Conservation (phyloP, 2,329 filamentous ascomycete genomes). For the Talaromyces sp. region DNA sequence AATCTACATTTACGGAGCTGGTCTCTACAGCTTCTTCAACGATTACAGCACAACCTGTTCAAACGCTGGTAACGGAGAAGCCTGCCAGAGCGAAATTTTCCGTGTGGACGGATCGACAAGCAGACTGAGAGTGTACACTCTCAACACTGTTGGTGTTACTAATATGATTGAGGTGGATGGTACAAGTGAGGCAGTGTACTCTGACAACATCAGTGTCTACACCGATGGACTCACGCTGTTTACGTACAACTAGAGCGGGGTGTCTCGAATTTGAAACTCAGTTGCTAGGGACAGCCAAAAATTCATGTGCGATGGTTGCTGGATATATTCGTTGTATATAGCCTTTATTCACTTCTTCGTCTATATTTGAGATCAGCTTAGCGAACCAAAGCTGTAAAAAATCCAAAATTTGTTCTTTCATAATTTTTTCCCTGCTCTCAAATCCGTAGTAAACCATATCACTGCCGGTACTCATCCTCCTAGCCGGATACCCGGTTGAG, state of each 20-base stretch:
- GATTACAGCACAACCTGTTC: constrained; percentile 51
- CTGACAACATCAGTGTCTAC: constrained; percentile 50
- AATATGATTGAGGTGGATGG: constrained; percentile 50
- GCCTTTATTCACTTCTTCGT: background rate
- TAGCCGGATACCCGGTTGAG: background rate
- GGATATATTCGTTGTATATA: constrained; percentile 2
- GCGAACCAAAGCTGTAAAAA: background rate
- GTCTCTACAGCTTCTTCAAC: constrained; percentile 57
- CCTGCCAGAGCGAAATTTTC: constrained; percentile 53
- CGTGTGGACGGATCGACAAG: constrained; percentile 41
- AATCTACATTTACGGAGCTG: constrained; percentile 50
- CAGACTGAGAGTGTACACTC: constrained; percentile 43
- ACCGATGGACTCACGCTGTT: constrained; percentile 47
- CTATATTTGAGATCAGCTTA: background rate
- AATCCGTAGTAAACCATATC: background rate
- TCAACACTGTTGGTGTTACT: constrained; percentile 49
- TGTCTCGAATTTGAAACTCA: background rate
- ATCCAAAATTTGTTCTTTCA: background rate
- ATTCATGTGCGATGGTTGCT: background rate
- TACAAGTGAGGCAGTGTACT: constrained; percentile 42
- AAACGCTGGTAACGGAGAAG: constrained; percentile 36
- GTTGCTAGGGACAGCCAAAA: background rate
- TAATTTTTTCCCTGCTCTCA: background rate
- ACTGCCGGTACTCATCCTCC: background rate
- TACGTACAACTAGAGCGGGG: constrained; percentile 23